A percentile compares a stretch with the other conserved stretches of the same genome.
phyloP scores from a whole-genome alignment of 1,139 yeast species.

The Sugiyamaella novakii region DNA sequence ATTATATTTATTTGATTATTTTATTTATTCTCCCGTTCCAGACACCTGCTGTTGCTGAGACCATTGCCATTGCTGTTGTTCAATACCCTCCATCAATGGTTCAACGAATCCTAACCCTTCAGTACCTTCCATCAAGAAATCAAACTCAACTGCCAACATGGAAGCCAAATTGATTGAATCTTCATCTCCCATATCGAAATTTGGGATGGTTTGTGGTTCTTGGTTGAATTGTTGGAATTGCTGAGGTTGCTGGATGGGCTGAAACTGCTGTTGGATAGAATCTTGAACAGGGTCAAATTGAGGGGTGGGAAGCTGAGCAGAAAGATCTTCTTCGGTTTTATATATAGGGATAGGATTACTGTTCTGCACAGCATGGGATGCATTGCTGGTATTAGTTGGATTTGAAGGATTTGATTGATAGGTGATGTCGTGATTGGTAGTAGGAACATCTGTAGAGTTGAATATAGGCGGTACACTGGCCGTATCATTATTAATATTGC shows the following conservation, averaged over 20 bases:
- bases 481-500: background rate
- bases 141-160: slow-evolving; percentile 38
- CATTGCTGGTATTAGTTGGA: background rate
- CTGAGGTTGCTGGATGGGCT: slow-evolving; percentile 17
- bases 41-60: slow-evolving; percentile 25
- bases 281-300: slow-evolving; percentile 7
- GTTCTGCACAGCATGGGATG: too few relatives aligned
- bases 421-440: too few relatives aligned
- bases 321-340: background rate
- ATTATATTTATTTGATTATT: background rate
- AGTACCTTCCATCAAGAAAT: slow-evolving; percentile 60
- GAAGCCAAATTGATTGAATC: slow-evolving; percentile 26
- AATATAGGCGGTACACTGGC: too few relatives aligned
- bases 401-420: background rate
- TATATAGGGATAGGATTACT: background rate
- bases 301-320: slow-evolving; percentile 2
- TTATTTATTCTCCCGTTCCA: background rate
- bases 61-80: slow-evolving; percentile 47
- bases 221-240: slow-evolving; percentile 20
- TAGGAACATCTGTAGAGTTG: too few relatives aligned
- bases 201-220: slow-evolving; percentile 4
- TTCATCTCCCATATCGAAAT: slow-evolving; percentile 17
- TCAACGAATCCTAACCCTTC: slow-evolving; percentile 86
- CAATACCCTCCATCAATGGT: slow-evolving; percentile 86
- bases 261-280: slow-evolving; percentile 8